These are phyloP conservation scores for Neotropicomus parvogracilis DNA, from an alignment of 1,284 basidiomycete species.

Conservation along the genomic window DNA sequence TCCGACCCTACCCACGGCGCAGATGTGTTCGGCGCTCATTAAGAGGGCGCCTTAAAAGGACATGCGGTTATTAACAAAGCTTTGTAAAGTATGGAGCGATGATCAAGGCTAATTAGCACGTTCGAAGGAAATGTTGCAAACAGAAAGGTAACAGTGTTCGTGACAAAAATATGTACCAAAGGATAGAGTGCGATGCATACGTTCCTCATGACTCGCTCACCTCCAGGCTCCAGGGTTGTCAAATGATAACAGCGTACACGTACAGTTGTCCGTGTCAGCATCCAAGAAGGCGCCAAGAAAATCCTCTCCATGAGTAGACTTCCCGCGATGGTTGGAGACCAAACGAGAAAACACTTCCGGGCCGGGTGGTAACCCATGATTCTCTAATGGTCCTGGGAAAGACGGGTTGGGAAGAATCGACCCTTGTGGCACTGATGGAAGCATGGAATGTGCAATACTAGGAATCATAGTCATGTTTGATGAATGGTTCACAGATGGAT, in stretches of 20 bases:
- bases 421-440: slow-evolving; percentile 7
- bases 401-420: background rate
- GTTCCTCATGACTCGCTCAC: background rate
- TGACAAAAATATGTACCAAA: slow-evolving; percentile 1
- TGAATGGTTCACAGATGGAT: slow-evolving; percentile 4
- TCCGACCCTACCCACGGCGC: background rate
- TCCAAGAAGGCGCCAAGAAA: background rate
- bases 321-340: slow-evolving; percentile 7
- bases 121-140: too few species aligned
- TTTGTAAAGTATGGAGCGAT: background rate
- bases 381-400: background rate
- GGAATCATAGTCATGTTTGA: background rate
- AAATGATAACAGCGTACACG: background rate
- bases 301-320: slow-evolving; percentile 1
- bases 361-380: background rate
- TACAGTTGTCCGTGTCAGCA: too few species aligned
- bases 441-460: slow-evolving; percentile 1
- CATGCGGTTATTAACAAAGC: background rate
- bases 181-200: background rate
- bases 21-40: slow-evolving; percentile 9
- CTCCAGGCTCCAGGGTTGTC: slow-evolving; percentile 4
- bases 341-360: background rate
- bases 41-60: slow-evolving; percentile 1
- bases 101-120: too few species aligned
- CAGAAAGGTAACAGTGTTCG: background rate